Conservation (phyloP, 1,284 basidiomycete genomes). For the Puccinia triticina region DNA sequence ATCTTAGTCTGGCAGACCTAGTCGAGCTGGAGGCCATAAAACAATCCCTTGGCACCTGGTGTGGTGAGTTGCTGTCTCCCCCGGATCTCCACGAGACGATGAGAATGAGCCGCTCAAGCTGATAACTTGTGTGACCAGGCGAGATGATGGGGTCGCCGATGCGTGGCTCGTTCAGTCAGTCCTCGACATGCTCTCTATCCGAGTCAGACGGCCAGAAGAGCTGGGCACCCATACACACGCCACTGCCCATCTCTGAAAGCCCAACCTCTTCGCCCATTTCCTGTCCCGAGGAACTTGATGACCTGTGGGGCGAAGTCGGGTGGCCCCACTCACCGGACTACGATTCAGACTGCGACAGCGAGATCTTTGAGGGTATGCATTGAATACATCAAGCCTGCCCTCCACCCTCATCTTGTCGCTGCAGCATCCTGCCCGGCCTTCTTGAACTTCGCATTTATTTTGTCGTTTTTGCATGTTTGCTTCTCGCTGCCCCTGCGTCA, state of each 20-base stretch:
- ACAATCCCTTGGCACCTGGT: constrained; percentile 49
- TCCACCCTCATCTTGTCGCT: too few species aligned
- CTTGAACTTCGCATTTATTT: too few species aligned
- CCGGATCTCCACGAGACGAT: too few species aligned
- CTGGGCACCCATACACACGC: not conserved
- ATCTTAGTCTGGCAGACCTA: constrained; percentile 43
- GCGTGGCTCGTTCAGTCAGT: constrained; percentile 31
- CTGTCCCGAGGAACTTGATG: not conserved
- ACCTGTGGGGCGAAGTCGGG: not conserved
- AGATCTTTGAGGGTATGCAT: constrained; percentile 48
- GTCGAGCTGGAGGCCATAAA: constrained; percentile 45
- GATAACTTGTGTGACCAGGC: not conserved
- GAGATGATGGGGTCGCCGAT: constrained; percentile 49
- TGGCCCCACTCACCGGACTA: constrained; percentile 23
- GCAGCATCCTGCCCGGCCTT: too few species aligned
- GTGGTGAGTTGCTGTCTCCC: constrained; percentile 14
- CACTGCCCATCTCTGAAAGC: not conserved
- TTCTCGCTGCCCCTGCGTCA: not conserved
- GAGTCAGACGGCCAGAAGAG: constrained; percentile 8
- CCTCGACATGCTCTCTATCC: constrained; percentile 11
- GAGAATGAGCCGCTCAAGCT: not conserved
- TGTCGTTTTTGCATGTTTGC: too few species aligned
- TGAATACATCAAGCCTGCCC: too few species aligned
- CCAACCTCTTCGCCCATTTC: not conserved
- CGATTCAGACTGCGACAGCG: constrained; percentile 41